Evolutionary conservation across 495 filamentous ascomycete genomes (phyloP).

Genomic region (Letharia columbiana): DNA sequence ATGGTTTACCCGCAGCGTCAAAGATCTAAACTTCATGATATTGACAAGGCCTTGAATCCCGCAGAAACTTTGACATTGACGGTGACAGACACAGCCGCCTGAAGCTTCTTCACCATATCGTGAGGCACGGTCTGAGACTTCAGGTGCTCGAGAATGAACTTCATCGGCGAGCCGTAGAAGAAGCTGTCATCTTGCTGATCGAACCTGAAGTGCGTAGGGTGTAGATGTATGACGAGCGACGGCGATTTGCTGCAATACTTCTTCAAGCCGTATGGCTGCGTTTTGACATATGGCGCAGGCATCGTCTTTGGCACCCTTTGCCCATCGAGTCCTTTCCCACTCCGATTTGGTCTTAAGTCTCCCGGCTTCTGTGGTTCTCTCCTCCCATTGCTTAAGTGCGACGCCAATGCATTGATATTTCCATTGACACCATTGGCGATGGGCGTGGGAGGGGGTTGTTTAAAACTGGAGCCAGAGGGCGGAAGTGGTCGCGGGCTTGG

Average conservation of each 20-base stretch:
- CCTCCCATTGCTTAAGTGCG: constrained; percentile 46
- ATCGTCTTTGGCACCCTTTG: constrained; percentile 35
- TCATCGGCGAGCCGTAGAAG: constrained; percentile 84
- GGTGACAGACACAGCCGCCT: constrained; percentile 34
- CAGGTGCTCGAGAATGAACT: constrained; percentile 70
- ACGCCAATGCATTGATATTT: constrained; percentile 33
- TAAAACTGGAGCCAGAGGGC: constrained; percentile 36
- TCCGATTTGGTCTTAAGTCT: constrained; percentile 32
- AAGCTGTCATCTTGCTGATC: constrained; percentile 92
- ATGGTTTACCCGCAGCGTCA: no score
- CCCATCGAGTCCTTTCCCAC: constrained; percentile 32
- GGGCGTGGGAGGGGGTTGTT: constrained; percentile 31
- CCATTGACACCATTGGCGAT: constrained; percentile 38
- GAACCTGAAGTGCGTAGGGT: constrained; percentile 80
- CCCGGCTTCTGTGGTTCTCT: constrained; percentile 43
- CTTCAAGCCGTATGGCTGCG: constrained; percentile 65
- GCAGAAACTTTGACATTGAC: no score
- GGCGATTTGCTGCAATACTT: constrained; percentile 71
- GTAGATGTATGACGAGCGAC: constrained; percentile 77
- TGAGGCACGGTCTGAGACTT: constrained; percentile 58
- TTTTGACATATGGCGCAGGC: constrained; percentile 53
- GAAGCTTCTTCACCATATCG: constrained; percentile 63
- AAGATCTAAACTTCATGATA: no score
- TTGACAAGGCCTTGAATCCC: no score
- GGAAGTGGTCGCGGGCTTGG: constrained; percentile 22